Conservation (phyloP, 352 stramenopile species). For the Pythium phragmiticola region DNA sequence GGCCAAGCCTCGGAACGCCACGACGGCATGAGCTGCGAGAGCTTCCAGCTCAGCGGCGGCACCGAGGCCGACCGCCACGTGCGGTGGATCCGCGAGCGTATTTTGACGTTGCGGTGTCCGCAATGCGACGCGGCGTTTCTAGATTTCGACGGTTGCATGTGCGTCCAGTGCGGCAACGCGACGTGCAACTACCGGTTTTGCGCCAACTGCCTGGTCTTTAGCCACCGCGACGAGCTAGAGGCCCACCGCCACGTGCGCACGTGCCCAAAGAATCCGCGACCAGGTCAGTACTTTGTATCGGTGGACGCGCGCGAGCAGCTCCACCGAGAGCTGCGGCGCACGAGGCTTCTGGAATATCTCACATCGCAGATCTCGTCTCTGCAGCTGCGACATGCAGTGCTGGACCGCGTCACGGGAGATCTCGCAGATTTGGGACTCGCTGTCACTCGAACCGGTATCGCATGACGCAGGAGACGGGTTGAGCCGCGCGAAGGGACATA, state of each 20-base stretch:
- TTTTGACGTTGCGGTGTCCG: constrained; percentile 26
- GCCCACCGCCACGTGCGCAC: constrained; percentile 19
- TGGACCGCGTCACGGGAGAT: constrained; percentile 7
- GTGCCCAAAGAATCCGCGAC: constrained; percentile 18
- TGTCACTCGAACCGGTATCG: background rate
- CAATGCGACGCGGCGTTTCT: constrained; percentile 23
- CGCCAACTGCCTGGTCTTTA: constrained; percentile 20
- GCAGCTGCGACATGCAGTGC: background rate
- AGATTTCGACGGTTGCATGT: constrained; percentile 27
- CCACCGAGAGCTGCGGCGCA: constrained; percentile 11
- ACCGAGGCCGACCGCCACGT: constrained; percentile 6
- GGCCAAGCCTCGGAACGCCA: constrained; percentile 4
- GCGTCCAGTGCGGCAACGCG: constrained; percentile 23
- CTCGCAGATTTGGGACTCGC: background rate
- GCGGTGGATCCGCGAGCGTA: constrained; percentile 18
- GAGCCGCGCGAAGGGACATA: constrained; percentile 2
- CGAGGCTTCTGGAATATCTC: constrained; percentile 12
- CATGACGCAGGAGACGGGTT: background rate
- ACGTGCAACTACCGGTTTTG: constrained; percentile 21
- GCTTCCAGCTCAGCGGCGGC: constrained; percentile 2
- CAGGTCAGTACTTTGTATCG: constrained; percentile 7
- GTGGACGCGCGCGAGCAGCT: background rate
- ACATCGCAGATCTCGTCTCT: background rate
- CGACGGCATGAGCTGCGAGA: constrained; percentile 10
- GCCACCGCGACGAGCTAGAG: background rate